A percentile compares a stretch with the other conserved stretches of the same genome.
Evolutionary conservation across 2,329 filamentous ascomycete genomes (phyloP).

Genomic region (Scedosporium dehoogii): DNA sequence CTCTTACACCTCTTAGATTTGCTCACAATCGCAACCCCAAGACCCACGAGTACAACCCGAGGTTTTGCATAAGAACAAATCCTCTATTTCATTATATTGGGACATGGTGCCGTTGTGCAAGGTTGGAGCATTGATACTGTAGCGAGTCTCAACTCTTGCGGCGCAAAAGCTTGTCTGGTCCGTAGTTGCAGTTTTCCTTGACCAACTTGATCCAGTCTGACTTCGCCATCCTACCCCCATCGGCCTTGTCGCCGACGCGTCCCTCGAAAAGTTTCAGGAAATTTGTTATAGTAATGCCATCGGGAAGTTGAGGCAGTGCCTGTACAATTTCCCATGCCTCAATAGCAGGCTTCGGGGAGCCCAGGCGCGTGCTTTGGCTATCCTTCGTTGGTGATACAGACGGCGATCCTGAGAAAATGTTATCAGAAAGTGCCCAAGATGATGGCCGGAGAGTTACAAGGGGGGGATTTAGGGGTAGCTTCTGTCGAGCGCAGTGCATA

Average conservation of each 20-base stretch:
- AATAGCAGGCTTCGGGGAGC: slow-evolving; percentile 20
- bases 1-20: background rate
- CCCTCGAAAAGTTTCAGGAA: slow-evolving; percentile 44
- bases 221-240: slow-evolving; percentile 39
- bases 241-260: slow-evolving; percentile 35
- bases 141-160: slow-evolving; percentile 24
- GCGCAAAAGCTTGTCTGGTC: slow-evolving; percentile 41
- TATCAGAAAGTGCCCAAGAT: background rate
- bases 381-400: slow-evolving; percentile 5
- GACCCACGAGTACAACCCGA: background rate
- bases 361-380: background rate
- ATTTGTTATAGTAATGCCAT: slow-evolving; percentile 44
- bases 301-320: slow-evolving; percentile 35
- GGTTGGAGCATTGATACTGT: background rate
- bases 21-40: background rate
- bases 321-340: slow-evolving; percentile 44
- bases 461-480: slow-evolving; percentile 9
- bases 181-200: slow-evolving; percentile 43
- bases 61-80: too few relatives aligned
- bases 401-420: slow-evolving; percentile 7
- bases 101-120: background rate
- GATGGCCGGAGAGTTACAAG: background rate
- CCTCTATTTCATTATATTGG: too few relatives aligned
- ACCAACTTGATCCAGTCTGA: slow-evolving; percentile 51
- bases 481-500: slow-evolving; percentile 20